Conservation (phyloP, 306 rosid species). For the Sicyos baderoa region DNA sequence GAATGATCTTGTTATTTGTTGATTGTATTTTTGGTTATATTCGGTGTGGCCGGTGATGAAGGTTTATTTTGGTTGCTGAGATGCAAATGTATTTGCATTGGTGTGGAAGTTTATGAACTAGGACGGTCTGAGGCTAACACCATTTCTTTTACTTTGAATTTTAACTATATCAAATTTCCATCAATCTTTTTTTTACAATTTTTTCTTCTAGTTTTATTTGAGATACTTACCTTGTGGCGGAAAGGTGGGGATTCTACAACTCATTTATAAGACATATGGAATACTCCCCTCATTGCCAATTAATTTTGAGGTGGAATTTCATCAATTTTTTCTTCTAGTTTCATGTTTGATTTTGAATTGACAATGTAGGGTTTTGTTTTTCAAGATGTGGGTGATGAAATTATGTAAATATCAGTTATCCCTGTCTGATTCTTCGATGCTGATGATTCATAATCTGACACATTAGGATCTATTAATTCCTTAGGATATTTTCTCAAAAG, state of each 20-base stretch:
- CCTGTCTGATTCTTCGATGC: slow-evolving; percentile 63
- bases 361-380: neutral
- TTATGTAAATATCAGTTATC: slow-evolving; percentile 54
- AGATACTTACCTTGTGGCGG: too few species aligned
- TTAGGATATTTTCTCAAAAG: too few species aligned
- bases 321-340: too few species aligned
- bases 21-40: neutral
- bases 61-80: slow-evolving; percentile 25
- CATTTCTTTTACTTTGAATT: neutral
- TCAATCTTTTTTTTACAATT: too few species aligned
- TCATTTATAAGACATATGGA: too few species aligned
- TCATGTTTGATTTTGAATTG: too few species aligned
- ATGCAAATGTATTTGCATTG: slow-evolving; percentile 31
- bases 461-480: too few species aligned
- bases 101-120: slow-evolving; percentile 56
- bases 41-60: slow-evolving; percentile 46
- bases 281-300: too few species aligned
- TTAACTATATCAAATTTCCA: neutral
- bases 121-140: slow-evolving; percentile 87
- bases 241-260: too few species aligned
- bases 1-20: neutral
- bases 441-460: slow-evolving; percentile 57
- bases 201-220: too few species aligned
- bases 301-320: too few species aligned
- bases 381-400: slow-evolving; percentile 50